Evolutionary conservation across 176 grass and related monocot genomes (phyloP).

Genomic region (Otatea glauca): DNA sequence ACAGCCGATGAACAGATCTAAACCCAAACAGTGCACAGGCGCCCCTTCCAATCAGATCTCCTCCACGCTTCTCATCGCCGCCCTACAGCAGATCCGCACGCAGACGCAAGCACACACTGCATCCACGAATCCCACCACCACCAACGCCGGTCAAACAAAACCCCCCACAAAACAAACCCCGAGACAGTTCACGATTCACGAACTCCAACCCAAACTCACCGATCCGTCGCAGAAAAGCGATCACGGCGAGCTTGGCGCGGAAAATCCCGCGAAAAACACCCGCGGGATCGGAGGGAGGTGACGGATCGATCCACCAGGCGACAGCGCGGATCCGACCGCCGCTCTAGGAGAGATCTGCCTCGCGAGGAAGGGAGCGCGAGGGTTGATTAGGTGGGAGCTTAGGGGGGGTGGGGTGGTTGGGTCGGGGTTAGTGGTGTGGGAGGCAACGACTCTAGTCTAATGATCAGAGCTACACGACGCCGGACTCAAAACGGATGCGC

Average conservation of each 20-base stretch:
- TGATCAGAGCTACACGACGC: conserved; percentile 47
- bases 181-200: not conserved
- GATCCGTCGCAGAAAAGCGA: not conserved
- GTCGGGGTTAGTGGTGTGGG: conserved; percentile 24
- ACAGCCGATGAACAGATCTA: conserved; percentile 14
- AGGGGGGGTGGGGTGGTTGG: not conserved
- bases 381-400: conserved; percentile 8
- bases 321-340: not conserved
- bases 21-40: not conserved
- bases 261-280: not conserved
- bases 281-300: not conserved
- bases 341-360: conserved; percentile 5
- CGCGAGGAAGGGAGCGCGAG: not conserved
- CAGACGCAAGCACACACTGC: conserved; percentile 31
- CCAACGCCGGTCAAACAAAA: not conserved
- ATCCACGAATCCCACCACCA: conserved; percentile 29
- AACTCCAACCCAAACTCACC: conserved; percentile 22
- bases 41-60: not conserved
- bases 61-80: not conserved
- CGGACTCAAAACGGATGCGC: conserved; percentile 41
- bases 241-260: not conserved
- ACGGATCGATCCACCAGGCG: not conserved
- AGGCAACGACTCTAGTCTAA: not conserved
- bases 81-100: conserved; percentile 5
- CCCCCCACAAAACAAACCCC: not conserved